A percentile compares a stretch with the other conserved stretches of the same genome.
phyloP scores from a whole-genome alignment of 1,139 yeast species.

The Lodderomyces theae region DNA sequence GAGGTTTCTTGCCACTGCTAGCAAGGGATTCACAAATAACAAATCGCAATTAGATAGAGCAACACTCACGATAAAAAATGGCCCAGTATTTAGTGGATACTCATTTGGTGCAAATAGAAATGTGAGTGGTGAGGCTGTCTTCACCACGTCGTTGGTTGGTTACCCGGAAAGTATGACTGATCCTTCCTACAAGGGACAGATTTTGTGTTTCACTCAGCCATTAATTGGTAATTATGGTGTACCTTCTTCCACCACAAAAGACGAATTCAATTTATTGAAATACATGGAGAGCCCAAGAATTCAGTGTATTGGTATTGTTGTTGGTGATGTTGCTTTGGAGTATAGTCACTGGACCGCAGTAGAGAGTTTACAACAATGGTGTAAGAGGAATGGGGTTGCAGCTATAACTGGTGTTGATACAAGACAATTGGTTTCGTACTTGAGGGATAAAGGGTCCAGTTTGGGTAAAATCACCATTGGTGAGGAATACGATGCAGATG shows the following conservation, averaged over 20 bases:
- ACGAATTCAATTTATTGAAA: slow-evolving; percentile 78
- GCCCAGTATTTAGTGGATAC: slow-evolving; percentile 88
- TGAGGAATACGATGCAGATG: slow-evolving; percentile 86
- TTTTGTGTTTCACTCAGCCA: slow-evolving; percentile 94
- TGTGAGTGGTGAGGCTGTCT: slow-evolving; percentile 94
- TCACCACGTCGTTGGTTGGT: slow-evolving; percentile 95
- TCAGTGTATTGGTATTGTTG: slow-evolving; percentile 95
- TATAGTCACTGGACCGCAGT: slow-evolving; percentile 99
- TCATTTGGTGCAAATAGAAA: slow-evolving; percentile 94
- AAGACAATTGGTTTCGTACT: slow-evolving; percentile 84
- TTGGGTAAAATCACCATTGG: slow-evolving; percentile 87
- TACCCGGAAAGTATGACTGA: slow-evolving; percentile 99
- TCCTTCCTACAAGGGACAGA: slow-evolving; percentile 95
- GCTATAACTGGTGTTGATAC: slow-evolving; percentile 98
- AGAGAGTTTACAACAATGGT: slow-evolving; percentile 92
- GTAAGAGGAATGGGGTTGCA: slow-evolving; percentile 93
- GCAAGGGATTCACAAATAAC: slow-evolving; percentile 29
- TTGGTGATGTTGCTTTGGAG: slow-evolving; percentile 90
- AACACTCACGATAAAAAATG: slow-evolving; percentile 85
- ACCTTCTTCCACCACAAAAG: slow-evolving; percentile 78
- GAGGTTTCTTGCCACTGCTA: slow-evolving; percentile 38
- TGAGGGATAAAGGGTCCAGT: slow-evolving; percentile 95
- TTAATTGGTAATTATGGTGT: slow-evolving; percentile 97
- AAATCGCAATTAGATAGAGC: slow-evolving; percentile 68
- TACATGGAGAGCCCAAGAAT: slow-evolving; percentile 88